These are phyloP conservation scores for Xylariales sp. DNA, from an alignment of 2,329 filamentous ascomycete genomes.

Conservation along the genomic window DNA sequence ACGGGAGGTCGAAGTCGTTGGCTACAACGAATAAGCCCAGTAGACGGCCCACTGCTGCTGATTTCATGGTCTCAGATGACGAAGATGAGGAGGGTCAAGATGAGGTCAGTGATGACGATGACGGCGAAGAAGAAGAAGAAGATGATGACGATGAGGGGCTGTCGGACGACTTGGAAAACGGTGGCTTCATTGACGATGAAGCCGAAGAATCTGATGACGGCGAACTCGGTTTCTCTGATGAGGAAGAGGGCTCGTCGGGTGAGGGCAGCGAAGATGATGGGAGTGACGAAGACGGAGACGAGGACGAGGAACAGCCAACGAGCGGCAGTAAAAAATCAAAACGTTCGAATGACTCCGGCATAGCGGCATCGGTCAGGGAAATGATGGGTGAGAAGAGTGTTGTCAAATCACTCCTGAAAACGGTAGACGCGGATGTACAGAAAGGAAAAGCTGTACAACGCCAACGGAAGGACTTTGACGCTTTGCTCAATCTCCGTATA, in stretches of 20 bases:
- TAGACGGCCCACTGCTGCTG: conserved; percentile 63
- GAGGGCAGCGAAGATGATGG: conserved; percentile 30
- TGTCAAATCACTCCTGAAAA: conserved; percentile 69
- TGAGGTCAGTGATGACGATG: conserved; percentile 23
- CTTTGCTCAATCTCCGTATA: conserved; percentile 89
- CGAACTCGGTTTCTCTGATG: conserved; percentile 14
- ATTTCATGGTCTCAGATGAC: conserved; percentile 64
- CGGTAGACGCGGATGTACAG: conserved; percentile 79
- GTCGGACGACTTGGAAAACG: conserved; percentile 34
- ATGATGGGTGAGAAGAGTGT: conserved; percentile 77
- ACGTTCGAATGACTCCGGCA: conserved; percentile 48
- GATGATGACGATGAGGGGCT: conserved; percentile 39
- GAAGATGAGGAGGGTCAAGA: conserved; percentile 42
- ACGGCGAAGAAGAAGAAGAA: conserved; percentile 51
- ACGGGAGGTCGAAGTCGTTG: conserved; percentile 66
- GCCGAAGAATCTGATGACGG: conserved; percentile 37
- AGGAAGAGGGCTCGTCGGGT: conserved; percentile 26
- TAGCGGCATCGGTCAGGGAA: conserved; percentile 71
- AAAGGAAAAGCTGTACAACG: conserved; percentile 89
- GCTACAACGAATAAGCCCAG: conserved; percentile 49
- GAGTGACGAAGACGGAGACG: conserved; percentile 46
- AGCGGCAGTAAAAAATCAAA: conserved; percentile 49
- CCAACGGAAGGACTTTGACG: conserved; percentile 88
- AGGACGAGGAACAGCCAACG: conserved; percentile 42
- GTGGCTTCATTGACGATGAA: conserved; percentile 38